phyloP scores from a whole-genome alignment of 2,329 filamentous ascomycete genomes.

The Teratosphaeriaceae sp. region DNA sequence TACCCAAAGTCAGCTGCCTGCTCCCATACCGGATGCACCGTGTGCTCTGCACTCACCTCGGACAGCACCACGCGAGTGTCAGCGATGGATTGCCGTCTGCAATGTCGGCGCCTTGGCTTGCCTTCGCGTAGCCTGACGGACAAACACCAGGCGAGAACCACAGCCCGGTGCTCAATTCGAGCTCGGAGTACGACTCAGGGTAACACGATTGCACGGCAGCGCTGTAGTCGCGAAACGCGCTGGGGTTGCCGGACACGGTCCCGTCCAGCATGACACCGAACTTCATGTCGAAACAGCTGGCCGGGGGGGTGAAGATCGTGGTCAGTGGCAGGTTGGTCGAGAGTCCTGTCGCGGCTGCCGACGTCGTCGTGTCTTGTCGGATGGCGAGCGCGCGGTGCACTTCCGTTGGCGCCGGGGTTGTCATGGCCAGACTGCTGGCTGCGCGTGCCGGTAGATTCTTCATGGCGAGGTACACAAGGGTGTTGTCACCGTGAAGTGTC shows the following conservation, averaged over 20 bases:
- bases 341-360: not conserved
- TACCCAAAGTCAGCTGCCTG: not conserved
- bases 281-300: not conserved
- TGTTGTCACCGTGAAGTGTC: no score
- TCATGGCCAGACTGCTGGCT: not conserved
- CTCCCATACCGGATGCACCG: not conserved
- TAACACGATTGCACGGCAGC: not conserved
- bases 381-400: not conserved
- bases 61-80: constrained; percentile 5
- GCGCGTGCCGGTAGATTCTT: constrained; percentile 1
- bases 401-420: not conserved
- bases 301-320: not conserved
- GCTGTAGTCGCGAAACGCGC: constrained; percentile 4
- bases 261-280: not conserved
- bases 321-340: constrained; percentile 2
- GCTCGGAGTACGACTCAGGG: not conserved
- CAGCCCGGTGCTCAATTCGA: not conserved
- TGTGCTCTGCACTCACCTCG: constrained; percentile 2
- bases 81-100: not conserved
- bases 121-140: constrained; percentile 1
- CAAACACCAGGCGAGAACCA: constrained; percentile 5
- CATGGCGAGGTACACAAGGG: no score
- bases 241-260: constrained; percentile 1
- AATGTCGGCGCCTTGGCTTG: not conserved
- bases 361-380: not conserved